Evolutionary conservation across 371 early-diverging fungal species (phyloP).

Genomic region (Mortierella sp.): DNA sequence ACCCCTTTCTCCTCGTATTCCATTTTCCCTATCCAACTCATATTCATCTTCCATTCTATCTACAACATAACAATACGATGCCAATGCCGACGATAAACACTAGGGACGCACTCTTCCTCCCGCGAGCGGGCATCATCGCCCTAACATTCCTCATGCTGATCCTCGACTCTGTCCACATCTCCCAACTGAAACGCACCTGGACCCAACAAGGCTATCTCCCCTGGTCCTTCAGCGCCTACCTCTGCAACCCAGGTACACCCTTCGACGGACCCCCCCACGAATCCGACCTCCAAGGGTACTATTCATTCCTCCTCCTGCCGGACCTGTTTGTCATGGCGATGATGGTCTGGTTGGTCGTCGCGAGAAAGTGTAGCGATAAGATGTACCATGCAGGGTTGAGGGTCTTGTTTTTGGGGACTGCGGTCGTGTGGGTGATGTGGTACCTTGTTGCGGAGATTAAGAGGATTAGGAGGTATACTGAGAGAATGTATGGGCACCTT

Average conservation of each 20-base stretch:
- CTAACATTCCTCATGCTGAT: slow-evolving; percentile 10
- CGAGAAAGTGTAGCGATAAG: not conserved
- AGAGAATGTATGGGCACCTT: slow-evolving; percentile 7
- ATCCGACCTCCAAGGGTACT: slow-evolving; percentile 13
- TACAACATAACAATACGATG: no score
- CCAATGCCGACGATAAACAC: not conserved
- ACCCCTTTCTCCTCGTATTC: no score
- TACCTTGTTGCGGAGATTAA: slow-evolving; percentile 14
- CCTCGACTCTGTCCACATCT: slow-evolving; percentile 21
- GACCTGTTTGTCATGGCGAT: slow-evolving; percentile 6
- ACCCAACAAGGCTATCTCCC: not conserved
- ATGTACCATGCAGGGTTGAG: not conserved
- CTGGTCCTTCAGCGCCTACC: slow-evolving; percentile 13
- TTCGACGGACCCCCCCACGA: not conserved
- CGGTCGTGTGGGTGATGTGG: not conserved
- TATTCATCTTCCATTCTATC: no score
- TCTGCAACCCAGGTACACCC: not conserved
- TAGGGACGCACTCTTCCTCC: not conserved
- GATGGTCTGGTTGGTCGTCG: slow-evolving; percentile 4
- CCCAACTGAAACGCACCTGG: slow-evolving; percentile 3
- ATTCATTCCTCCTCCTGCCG: not conserved
- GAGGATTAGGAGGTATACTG: not conserved
- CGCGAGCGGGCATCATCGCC: not conserved
- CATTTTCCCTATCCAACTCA: no score
- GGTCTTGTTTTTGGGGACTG: not conserved